phyloP scores from a whole-genome alignment of 2,329 filamentous ascomycete species.

The Teratosphaeria destructans region DNA sequence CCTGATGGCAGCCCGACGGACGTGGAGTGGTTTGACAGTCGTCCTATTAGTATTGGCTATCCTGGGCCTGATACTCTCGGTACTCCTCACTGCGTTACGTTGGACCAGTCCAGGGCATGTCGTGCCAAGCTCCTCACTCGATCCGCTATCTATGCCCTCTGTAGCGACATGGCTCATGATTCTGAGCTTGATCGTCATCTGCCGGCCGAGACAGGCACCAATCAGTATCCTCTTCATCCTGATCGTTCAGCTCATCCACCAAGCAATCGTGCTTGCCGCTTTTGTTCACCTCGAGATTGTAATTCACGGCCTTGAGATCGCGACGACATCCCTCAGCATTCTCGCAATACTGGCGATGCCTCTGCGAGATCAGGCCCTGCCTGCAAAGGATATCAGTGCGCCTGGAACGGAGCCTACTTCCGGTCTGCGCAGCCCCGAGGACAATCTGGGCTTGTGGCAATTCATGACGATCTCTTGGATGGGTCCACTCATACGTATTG shows the following conservation, averaged over 20 bases:
- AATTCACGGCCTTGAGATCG: conserved; percentile 22
- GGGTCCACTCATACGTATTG: conserved; percentile 57
- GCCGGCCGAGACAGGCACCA: conserved; percentile 19
- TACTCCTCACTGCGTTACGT: neutral
- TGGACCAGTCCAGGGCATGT: neutral
- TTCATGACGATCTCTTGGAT: conserved; percentile 84
- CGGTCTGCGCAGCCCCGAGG: conserved; percentile 63
- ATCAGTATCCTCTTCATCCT: conserved; percentile 15
- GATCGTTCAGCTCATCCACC: conserved; percentile 11
- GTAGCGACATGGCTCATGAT: conserved; percentile 16
- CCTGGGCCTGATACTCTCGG: conserved; percentile 10
- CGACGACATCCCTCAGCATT: conserved; percentile 10
- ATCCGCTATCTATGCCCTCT: conserved; percentile 4
- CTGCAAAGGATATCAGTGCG: conserved; percentile 47
- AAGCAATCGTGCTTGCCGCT: conserved; percentile 15
- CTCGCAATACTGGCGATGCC: conserved; percentile 57
- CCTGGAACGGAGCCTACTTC: conserved; percentile 47
- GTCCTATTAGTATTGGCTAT: conserved; percentile 10
- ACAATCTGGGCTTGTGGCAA: conserved; percentile 68
- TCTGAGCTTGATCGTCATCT: conserved; percentile 11
- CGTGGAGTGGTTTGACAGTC: conserved; percentile 11
- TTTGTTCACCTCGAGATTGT: neutral
- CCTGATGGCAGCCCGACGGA: conserved; percentile 23
- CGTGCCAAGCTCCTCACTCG: neutral
- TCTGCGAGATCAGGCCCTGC: conserved; percentile 49